Evolutionary conservation across 495 filamentous ascomycete genomes (phyloP).

Genomic region (Penicillium odoratum): DNA sequence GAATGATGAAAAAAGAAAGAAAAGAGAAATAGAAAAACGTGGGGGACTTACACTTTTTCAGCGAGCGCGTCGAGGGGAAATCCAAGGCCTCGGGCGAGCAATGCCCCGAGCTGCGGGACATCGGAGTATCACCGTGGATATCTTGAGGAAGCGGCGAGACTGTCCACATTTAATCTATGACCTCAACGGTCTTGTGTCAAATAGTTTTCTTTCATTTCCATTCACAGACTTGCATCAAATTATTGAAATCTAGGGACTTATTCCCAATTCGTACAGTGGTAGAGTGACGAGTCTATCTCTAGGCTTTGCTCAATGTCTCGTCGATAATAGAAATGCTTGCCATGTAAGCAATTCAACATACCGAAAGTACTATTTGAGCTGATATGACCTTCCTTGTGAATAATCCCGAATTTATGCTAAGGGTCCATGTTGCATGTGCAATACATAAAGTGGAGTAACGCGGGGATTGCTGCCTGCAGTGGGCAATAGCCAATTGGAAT

Average conservation of each 20-base stretch:
- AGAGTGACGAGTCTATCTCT: too few relatives aligned
- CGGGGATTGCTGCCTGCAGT: neutral
- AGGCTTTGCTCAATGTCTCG: too few relatives aligned
- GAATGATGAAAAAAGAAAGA: conserved; percentile 9
- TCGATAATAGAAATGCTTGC: too few relatives aligned
- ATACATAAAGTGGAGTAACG: neutral
- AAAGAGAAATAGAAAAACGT: conserved; percentile 8
- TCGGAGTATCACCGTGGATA: conserved; percentile 3
- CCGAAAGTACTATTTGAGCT: neutral
- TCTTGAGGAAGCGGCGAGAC: neutral
- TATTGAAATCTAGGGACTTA: neutral
- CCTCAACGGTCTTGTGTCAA: neutral
- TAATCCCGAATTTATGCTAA: neutral
- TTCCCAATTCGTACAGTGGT: neutral
- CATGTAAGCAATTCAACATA: too few relatives aligned
- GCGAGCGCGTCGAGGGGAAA: conserved; percentile 8
- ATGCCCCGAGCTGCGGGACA: conserved; percentile 29
- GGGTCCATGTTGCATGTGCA: neutral
- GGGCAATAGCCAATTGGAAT: neutral
- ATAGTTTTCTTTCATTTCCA: too few relatives aligned
- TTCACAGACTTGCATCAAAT: neutral
- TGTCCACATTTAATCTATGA: neutral
- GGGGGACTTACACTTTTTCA: conserved; percentile 20
- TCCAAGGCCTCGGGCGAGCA: conserved; percentile 35
- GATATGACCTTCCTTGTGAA: neutral